Conservation (phyloP, 2,329 filamentous ascomycete genomes). For the Monascus ruber region DNA sequence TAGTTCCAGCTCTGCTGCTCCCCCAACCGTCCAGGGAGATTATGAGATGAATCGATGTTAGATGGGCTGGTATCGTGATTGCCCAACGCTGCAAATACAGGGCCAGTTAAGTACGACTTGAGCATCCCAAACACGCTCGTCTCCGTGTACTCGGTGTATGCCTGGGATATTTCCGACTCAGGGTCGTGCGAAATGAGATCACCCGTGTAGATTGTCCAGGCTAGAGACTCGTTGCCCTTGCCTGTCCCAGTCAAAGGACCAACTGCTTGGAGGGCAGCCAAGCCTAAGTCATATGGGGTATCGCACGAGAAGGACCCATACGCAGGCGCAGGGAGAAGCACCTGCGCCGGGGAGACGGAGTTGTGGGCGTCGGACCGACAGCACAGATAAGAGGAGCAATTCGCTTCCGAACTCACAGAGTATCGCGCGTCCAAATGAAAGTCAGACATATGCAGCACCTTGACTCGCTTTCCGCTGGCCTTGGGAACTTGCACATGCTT, state of each 20-base stretch:
- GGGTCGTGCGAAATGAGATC: slow-evolving; percentile 47
- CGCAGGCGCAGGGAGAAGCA: slow-evolving; percentile 38
- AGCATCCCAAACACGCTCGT: slow-evolving; percentile 44
- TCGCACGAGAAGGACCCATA: slow-evolving; percentile 48
- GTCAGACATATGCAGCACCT: slow-evolving; percentile 46
- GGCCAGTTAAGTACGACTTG: slow-evolving; percentile 44
- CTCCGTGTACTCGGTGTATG: slow-evolving; percentile 45
- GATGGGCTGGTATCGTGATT: slow-evolving; percentile 48
- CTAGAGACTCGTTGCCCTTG: slow-evolving; percentile 33
- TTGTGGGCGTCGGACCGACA: slow-evolving; percentile 38
- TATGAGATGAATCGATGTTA: slow-evolving; percentile 43
- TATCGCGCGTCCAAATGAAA: slow-evolving; percentile 47
- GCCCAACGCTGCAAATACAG: slow-evolving; percentile 46
- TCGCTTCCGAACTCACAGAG: slow-evolving; percentile 41
- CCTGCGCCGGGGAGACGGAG: slow-evolving; percentile 18
- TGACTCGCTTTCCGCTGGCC: slow-evolving; percentile 43
- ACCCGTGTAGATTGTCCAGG: slow-evolving; percentile 47
- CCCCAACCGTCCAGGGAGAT: slow-evolving; percentile 41
- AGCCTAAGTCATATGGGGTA: slow-evolving; percentile 46
- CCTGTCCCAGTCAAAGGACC: slow-evolving; percentile 40
- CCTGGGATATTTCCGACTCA: slow-evolving; percentile 39
- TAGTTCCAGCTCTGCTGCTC: slow-evolving; percentile 50
- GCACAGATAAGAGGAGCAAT: slow-evolving; percentile 42
- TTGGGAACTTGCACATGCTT: slow-evolving; percentile 31
- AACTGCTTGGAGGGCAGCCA: slow-evolving; percentile 46